A percentile compares a stretch with the other conserved stretches of the same genome.
Evolutionary conservation across 106 monocot genomes (phyloP).

Genomic region (Ottelia alismoides): DNA sequence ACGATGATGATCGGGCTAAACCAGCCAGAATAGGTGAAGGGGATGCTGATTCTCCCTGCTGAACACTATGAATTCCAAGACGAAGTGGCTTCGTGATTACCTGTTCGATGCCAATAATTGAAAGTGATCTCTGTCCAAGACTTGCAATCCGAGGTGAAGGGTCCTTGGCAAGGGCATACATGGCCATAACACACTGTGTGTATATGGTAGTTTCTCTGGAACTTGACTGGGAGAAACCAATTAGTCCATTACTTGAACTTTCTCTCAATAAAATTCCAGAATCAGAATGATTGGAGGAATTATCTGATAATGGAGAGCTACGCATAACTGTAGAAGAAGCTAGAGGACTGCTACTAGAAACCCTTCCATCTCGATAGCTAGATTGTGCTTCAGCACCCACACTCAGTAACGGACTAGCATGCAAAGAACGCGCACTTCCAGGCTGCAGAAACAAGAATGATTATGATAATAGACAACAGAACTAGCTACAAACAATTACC

Average conservation of each 20-base stretch:
- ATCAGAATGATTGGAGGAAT: conserved; percentile 67
- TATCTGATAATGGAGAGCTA: conserved; percentile 57
- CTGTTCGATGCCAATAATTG: conserved; percentile 84
- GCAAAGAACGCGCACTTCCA: conserved; percentile 33
- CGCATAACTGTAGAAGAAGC: conserved; percentile 48
- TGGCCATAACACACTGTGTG: conserved; percentile 65
- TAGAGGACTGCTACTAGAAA: conserved; percentile 65
- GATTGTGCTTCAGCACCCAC: conserved; percentile 38
- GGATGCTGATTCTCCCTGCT: conserved; percentile 43
- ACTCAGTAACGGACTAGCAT: conserved; percentile 53
- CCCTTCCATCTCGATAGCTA: conserved; percentile 54
- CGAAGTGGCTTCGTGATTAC: conserved; percentile 51
- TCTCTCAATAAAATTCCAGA: conserved; percentile 71
- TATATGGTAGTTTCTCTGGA: conserved; percentile 42
- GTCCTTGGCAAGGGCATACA: conserved; percentile 82
- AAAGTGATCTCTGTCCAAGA: conserved; percentile 57
- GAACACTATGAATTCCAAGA: conserved; percentile 18
- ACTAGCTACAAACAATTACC: too few relatives aligned
- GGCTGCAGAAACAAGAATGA: too few relatives aligned
- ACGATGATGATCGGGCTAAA: conserved; percentile 71
- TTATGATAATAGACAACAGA: too few relatives aligned
- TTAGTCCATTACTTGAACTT: conserved; percentile 51
- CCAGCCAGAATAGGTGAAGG: conserved; percentile 39
- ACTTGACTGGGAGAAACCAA: conserved; percentile 29
- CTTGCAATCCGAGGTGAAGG: conserved; percentile 67